phyloP scores from a whole-genome alignment of 2,329 filamentous ascomycete species.

The Penicillium sp. region DNA sequence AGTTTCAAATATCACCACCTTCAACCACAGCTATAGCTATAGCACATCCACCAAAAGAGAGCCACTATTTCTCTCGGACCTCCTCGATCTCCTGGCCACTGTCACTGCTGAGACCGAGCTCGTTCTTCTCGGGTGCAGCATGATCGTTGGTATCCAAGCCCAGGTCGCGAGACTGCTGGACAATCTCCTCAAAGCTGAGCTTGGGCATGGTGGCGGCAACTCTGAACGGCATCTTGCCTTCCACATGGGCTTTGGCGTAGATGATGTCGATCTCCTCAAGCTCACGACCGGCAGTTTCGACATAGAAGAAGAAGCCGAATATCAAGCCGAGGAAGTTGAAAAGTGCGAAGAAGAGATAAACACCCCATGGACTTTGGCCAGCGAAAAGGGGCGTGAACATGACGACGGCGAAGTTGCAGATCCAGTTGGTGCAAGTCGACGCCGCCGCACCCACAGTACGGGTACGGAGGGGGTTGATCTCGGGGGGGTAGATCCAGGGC shows the following conservation, averaged over 20 bases:
- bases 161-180: constrained; percentile 25
- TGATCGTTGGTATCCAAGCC: constrained; percentile 19
- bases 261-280: constrained; percentile 39
- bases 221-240: constrained; percentile 30
- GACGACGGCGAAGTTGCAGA: constrained; percentile 54
- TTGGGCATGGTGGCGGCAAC: constrained; percentile 33
- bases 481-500: constrained; percentile 10
- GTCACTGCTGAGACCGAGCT: constrained; percentile 23
- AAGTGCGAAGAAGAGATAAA: constrained; percentile 44
- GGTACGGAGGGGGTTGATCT: constrained; percentile 54
- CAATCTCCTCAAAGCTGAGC: constrained; percentile 30
- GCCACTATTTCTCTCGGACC: constrained; percentile 5
- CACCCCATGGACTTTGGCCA: constrained; percentile 35
- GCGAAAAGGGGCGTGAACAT: constrained; percentile 49
- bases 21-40: not conserved
- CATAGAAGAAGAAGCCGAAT: constrained; percentile 54
- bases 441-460: constrained; percentile 54
- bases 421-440: constrained; percentile 54
- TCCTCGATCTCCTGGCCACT: constrained; percentile 13
- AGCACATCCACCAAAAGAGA: not conserved
- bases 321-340: constrained; percentile 47
- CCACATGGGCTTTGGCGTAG: constrained; percentile 6
- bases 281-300: constrained; percentile 46
- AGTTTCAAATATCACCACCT: not conserved
- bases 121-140: constrained; percentile 18